These are phyloP conservation scores for Nemania sp. DNA, from an alignment of 2,329 filamentous ascomycete species.

Conservation along the genomic window DNA sequence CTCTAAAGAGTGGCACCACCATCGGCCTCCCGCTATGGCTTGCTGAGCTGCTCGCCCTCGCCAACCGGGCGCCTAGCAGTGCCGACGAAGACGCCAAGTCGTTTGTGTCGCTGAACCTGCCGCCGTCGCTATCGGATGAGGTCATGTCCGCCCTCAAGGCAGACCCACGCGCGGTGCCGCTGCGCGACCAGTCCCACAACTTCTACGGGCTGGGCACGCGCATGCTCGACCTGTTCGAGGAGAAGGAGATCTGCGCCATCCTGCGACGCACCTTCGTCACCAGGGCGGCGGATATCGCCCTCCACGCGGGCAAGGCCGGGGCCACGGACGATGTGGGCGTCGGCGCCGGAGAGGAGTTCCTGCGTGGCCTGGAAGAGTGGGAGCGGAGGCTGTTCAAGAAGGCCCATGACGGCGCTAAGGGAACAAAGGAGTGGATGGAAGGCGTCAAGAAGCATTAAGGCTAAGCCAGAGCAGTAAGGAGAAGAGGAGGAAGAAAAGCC, in stretches of 20 bases:
- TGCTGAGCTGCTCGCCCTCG: conserved; percentile 89
- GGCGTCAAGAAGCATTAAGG: conserved; percentile 61
- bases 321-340: conserved; percentile 70
- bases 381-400: conserved; percentile 82
- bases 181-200: conserved; percentile 85
- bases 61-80: conserved; percentile 56
- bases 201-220: conserved; percentile 89
- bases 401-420: conserved; percentile 79
- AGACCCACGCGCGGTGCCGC: conserved; percentile 84
- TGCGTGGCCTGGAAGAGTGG: conserved; percentile 89
- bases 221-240: conserved; percentile 91
- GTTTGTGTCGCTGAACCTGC: conserved; percentile 84
- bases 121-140: conserved; percentile 78
- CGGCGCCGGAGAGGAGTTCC: conserved; percentile 77
- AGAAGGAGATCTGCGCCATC: conserved; percentile 79
- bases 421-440: conserved; percentile 77
- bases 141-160: conserved; percentile 93
- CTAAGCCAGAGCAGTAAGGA: not conserved
- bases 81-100: conserved; percentile 60
- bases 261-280: conserved; percentile 83
- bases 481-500: not conserved
- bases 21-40: conserved; percentile 93
- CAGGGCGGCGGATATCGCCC: conserved; percentile 83
- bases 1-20: conserved; percentile 83
- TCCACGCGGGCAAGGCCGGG: conserved; percentile 88